Conservation (phyloP, 2,329 filamentous ascomycete genomes). For the Aspergillus oerlinghausenensis region DNA sequence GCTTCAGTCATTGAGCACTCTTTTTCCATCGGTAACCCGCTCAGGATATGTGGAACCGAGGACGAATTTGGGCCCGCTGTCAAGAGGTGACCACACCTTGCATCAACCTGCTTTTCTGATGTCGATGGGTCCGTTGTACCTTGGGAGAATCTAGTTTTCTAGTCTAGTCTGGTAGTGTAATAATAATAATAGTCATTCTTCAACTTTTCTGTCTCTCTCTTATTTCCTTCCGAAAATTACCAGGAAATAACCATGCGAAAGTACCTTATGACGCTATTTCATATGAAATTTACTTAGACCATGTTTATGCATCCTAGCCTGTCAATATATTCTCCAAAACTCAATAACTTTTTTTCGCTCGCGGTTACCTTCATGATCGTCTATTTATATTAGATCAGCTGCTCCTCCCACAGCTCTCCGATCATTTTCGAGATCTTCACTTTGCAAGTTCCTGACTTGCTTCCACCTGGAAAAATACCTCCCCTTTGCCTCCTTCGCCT, state of each 20-base stretch:
- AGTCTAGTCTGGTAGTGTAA: not conserved
- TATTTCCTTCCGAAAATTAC: not conserved
- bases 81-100: conserved; percentile 10
- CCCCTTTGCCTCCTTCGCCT: conserved; percentile 3
- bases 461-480: conserved; percentile 12
- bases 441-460: not conserved
- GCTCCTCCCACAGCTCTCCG: not conserved
- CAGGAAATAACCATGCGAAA: not conserved
- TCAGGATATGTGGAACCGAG: conserved; percentile 11
- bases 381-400: not conserved
- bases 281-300: not conserved
- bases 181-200: not conserved
- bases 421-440: not conserved
- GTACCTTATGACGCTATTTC: not conserved
- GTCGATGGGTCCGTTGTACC: not conserved
- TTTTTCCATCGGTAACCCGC: not conserved
- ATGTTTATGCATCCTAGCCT: not conserved
- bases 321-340: not conserved
- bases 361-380: not conserved
- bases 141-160: not conserved
- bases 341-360: not conserved
- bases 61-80: conserved; percentile 13
- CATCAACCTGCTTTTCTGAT: not conserved
- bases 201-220: not conserved
- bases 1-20: not conserved